These are phyloP conservation scores for Pyronema omphalodes DNA, from an alignment of 495 filamentous ascomycete genomes.

Conservation along the genomic window DNA sequence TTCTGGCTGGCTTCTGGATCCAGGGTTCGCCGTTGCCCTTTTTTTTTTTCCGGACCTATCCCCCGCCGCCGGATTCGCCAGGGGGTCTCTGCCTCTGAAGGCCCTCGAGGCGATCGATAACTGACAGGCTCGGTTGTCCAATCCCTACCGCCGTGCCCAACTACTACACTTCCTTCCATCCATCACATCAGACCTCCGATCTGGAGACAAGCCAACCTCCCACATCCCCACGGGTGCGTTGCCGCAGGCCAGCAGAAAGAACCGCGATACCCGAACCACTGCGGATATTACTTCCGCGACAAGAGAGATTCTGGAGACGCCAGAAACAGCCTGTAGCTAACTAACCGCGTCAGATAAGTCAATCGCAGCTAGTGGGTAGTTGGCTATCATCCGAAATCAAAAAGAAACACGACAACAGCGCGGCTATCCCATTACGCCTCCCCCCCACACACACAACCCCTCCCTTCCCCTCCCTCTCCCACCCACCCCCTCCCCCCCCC, in stretches of 20 bases:
- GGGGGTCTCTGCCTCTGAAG: neutral
- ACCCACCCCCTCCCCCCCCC: no score
- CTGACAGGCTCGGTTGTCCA: neutral
- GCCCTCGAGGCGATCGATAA: neutral
- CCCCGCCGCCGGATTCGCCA: neutral
- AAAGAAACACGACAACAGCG: neutral
- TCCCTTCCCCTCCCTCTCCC: no score
- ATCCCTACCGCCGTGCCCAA: neutral
- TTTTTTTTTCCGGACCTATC: neutral
- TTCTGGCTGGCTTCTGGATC: no score
- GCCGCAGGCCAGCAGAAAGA: neutral
- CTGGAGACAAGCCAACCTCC: neutral
- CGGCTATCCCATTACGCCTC: neutral
- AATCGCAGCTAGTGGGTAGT: neutral
- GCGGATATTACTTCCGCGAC: neutral
- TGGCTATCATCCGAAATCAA: neutral
- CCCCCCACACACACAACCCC: no score
- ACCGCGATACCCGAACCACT: neutral
- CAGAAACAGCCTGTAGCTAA: neutral
- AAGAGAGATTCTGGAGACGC: no score
- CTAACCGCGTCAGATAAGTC: neutral
- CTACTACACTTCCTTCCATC: neutral
- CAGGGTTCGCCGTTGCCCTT: neutral
- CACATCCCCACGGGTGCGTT: neutral
- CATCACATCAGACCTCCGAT: constrained; percentile 1